Percentiles rank a stretch among this genome's conserved stretches.
Conservation (phyloP, 345 rosid genomes). For the Citrus inodora region DNA sequence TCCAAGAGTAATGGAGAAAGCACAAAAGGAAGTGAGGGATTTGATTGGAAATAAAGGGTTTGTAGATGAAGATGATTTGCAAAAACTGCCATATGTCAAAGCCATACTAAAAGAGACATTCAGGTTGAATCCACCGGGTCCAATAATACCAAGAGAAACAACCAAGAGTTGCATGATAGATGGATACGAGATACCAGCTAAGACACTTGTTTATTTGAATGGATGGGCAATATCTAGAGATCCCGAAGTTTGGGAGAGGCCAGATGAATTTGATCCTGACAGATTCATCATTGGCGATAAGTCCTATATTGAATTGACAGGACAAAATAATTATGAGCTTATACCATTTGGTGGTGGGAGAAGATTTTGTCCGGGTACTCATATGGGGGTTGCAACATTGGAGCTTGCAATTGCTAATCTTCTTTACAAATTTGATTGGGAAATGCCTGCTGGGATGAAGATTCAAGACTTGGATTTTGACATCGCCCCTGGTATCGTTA, state of each 20-base stretch:
- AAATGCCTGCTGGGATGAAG: constrained; percentile 10
- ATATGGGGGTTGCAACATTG: neutral
- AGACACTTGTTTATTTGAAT: neutral
- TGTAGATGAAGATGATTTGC: constrained; percentile 31
- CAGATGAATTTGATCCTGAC: neutral
- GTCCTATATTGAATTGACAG: constrained; percentile 13
- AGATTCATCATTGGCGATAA: neutral
- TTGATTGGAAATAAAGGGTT: constrained; percentile 20
- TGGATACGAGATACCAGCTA: neutral
- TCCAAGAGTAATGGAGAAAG: constrained; percentile 29
- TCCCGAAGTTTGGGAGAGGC: neutral
- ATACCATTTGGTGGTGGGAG: constrained; percentile 32
- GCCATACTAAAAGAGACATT: constrained; percentile 43
- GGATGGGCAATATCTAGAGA: constrained; percentile 39
- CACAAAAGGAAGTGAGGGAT: constrained; percentile 24
- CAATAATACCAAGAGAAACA: constrained; percentile 17
- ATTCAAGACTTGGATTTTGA: constrained; percentile 14
- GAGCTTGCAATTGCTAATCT: constrained; percentile 26
- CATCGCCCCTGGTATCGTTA: constrained; percentile 7
- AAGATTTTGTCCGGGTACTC: constrained; percentile 27
- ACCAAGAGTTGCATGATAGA: neutral
- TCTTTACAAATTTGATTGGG: constrained; percentile 22
- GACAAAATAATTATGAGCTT: constrained; percentile 18
- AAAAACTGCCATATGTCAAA: constrained; percentile 27
- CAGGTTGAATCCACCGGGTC: constrained; percentile 11